Base-by-base conservation (phyloP, 164 flowering plant genomes). In the Macadamia tetraphylla region DNA sequence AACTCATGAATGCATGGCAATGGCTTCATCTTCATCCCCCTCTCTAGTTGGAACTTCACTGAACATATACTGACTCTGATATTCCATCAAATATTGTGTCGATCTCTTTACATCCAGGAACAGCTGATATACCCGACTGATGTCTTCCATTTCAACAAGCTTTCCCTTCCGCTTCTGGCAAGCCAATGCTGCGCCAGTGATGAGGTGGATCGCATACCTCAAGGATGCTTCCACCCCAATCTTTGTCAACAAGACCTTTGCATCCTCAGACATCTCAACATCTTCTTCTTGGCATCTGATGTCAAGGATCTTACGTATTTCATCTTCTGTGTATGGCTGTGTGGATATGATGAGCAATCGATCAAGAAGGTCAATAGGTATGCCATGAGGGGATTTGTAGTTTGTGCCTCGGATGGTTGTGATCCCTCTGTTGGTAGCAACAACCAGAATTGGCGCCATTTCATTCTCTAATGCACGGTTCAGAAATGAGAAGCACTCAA, bases 381-480 rank as follows among this genome's bases (percentile, higher is more conserved):
- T 92, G 13, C 99, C 99, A 76, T 94, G 99, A 15, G 99, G 97
- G 44, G 99, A 89, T 74, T 82, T 94, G 81, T 94, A 90, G 75
- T 92, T 88, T 76, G 97, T 94, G 64, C 82, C 82, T 1, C 82
- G 44, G 66, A 76, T 88, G 84, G 92, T 71, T 40, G 98, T 92
- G 70, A 89, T 91, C 32, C 98, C 97, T 79, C 96, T 71, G 79
- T 92, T 94, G 56, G 98, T 90, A 18, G 99, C 98, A 18, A 92
- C 98, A 32, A 94, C 92, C 69, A 92, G 70, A 53, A 89, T 90
- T 9, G 98, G 97, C 42, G 96, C 86, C 98, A 90, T 94, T 66
- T 92, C 99, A 72, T 88, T 90, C 73, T 92, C 98, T 64, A 94
- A 69, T n/a, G 97, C 95, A 56, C 97, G 92, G 74, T 94, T 94